These are phyloP conservation scores for Crithidia sp. DNA, from an alignment of 208 protist genomes.

Conservation along the genomic window DNA sequence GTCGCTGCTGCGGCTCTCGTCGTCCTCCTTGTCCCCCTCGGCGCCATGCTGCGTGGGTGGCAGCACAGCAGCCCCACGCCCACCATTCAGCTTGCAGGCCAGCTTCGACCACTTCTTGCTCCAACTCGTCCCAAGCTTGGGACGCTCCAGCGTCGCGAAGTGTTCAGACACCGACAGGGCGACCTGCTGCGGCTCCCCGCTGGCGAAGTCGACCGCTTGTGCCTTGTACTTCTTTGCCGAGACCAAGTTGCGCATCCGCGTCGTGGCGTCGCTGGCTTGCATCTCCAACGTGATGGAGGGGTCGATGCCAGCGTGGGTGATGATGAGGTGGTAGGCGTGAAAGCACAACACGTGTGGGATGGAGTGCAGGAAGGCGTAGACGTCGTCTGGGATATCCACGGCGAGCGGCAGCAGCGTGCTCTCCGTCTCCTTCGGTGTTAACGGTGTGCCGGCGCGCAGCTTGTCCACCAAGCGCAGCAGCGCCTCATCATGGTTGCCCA, in stretches of 20 bases:
- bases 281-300: conserved; percentile 45
- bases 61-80: conserved; percentile 7
- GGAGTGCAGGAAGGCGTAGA: conserved; percentile 49
- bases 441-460: conserved; percentile 16
- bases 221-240: conserved; percentile 16
- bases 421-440: conserved; percentile 36
- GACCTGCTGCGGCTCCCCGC: conserved; percentile 5
- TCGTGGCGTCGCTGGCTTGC: conserved; percentile 52
- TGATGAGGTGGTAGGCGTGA: conserved; percentile 49
- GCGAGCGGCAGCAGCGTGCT: conserved; percentile 57
- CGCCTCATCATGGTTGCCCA: conserved; percentile 83
- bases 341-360: conserved; percentile 77
- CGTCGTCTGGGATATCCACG: conserved; percentile 44
- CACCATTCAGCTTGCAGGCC: conserved; percentile 16
- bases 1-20: conserved; percentile 7
- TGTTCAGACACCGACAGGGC: conserved; percentile 36
- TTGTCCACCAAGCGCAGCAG: conserved; percentile 55
- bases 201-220: not conserved
- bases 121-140: conserved; percentile 46
- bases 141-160: conserved; percentile 44
- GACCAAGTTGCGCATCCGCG: conserved; percentile 61
- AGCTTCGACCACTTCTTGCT: conserved; percentile 46
- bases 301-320: conserved; percentile 83
- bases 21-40: conserved; percentile 5
- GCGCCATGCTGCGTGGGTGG: not conserved